Percentiles rank a stretch among this genome's conserved stretches.
Conservation (phyloP, 2,329 filamentous ascomycete species). For the Mycocentrospora acerina region DNA sequence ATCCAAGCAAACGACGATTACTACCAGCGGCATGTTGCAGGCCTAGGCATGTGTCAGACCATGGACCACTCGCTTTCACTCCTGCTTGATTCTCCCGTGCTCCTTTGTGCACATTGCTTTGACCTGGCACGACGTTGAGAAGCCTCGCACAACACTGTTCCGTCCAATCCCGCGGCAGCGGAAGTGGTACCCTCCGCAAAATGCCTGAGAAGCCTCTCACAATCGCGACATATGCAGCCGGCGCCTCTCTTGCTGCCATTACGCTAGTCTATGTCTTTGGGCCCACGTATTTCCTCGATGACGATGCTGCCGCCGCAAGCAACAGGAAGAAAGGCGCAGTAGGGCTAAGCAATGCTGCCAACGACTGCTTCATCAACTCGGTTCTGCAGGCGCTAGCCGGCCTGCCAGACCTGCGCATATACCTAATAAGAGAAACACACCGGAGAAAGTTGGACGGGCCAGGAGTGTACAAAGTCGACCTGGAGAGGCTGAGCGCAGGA, state of each 20-base stretch:
- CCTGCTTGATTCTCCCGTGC: background rate
- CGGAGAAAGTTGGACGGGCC: conserved; percentile 76
- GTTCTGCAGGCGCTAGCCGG: conserved; percentile 91
- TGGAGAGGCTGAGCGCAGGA: conserved; percentile 47
- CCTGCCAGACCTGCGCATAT: conserved; percentile 82
- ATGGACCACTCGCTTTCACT: conserved; percentile 21
- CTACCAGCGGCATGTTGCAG: conserved; percentile 20
- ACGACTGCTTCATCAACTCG: conserved; percentile 84
- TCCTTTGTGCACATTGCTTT: background rate
- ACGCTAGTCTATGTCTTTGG: conserved; percentile 97
- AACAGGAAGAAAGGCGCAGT: conserved; percentile 78
- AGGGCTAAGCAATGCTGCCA: conserved; percentile 83
- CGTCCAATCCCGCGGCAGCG: conserved; percentile 25
- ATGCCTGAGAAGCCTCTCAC: conserved; percentile 85
- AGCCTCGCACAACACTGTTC: conserved; percentile 17
- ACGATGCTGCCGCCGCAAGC: conserved; percentile 63
- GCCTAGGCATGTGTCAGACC: conserved; percentile 25
- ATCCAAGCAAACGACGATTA: conserved; percentile 30
- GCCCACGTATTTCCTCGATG: conserved; percentile 94
- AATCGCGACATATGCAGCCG: conserved; percentile 89
- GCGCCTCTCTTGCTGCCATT: conserved; percentile 90
- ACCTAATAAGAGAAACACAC: conserved; percentile 89
- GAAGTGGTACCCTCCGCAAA: conserved; percentile 28
- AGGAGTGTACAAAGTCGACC: conserved; percentile 70
- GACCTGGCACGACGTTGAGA: background rate